Evolutionary conservation across 2,329 filamentous ascomycete species (phyloP), one percentile per base, ranked within the genome.

Genomic region (Teratosphaeria gauchensis): DNA sequence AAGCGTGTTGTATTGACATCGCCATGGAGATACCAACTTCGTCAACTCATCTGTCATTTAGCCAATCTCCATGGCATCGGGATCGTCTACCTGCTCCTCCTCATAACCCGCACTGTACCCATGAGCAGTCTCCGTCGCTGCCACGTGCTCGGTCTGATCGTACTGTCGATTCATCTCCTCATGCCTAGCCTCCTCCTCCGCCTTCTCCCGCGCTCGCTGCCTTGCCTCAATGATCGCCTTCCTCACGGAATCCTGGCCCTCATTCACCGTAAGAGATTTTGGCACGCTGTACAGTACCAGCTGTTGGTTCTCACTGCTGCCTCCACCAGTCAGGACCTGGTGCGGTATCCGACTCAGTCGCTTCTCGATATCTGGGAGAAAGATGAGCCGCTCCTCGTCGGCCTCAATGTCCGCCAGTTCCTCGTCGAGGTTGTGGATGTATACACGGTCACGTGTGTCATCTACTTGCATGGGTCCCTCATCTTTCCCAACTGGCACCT

Each of bases 341-440:
- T 78, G 84, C 56, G 91, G 89, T 61, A 87, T 86, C 59, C 82
- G 80, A 62, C 80, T 81, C 56, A 97, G 80, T 70, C 89, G 87
- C 74, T 88, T 90, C 71, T 92, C 87, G 57, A 97, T 88, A 70
- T 95, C 89, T 0, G 90, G 86, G 0, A 95, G 81, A 76, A 96
- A 91, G 69, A 92, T 80, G 53, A 95, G 81, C 64, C 78, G 81
- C 64, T 82, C 81, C 24, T 82, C 78, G 58, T 84, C 80, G 54
- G 79, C 76, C 61, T 88, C 84, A 31, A 81, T 77, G 63, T 87
- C 84, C 14, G 87, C 86, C 53, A 97, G 82, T 75, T 97, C 92
- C 66, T 88, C 88, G 70, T 95, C 91, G 9, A 99, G 80, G 73
- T 95, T 86, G 77, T 92, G 87, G 66, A 99, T 91, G 79, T 94